A percentile compares a stretch with the other conserved stretches of the same genome.
These are phyloP conservation scores for Dactylellina drechsleri DNA, from an alignment of 2,329 filamentous ascomycete species.

Conservation along the genomic window DNA sequence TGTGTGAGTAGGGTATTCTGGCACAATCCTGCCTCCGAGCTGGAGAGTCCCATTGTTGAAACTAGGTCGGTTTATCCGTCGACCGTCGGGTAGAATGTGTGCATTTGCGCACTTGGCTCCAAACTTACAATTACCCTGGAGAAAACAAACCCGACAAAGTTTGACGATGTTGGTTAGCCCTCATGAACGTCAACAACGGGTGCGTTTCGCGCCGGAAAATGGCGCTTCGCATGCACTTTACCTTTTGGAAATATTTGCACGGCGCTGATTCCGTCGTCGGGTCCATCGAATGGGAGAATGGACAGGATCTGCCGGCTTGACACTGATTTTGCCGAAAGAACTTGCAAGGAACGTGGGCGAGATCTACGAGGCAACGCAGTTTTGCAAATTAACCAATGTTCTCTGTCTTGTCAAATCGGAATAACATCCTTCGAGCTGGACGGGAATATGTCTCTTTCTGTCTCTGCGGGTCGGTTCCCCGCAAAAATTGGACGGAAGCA, in stretches of 20 bases:
- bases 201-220: slow-evolving; percentile 21
- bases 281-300: slow-evolving; percentile 93
- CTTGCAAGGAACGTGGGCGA: slow-evolving; percentile 97
- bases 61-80: slow-evolving; percentile 81
- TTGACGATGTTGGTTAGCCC: slow-evolving; percentile 53
- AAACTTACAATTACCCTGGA: slow-evolving; percentile 97
- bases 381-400: slow-evolving; percentile 42
- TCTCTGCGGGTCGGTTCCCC: slow-evolving; percentile 18
- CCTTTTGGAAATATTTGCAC: slow-evolving; percentile 99
- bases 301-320: slow-evolving; percentile 94
- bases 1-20: slow-evolving; percentile 70
- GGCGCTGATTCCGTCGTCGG: slow-evolving; percentile 82
- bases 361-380: slow-evolving; percentile 70
- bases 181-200: slow-evolving; percentile 21
- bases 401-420: slow-evolving; percentile 27
- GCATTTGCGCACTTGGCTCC: slow-evolving; percentile 97
- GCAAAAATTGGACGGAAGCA: slow-evolving; percentile 5
- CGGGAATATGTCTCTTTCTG: not conserved
- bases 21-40: slow-evolving; percentile 75
- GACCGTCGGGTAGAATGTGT: slow-evolving; percentile 92
- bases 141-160: slow-evolving; percentile 29
- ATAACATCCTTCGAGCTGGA: slow-evolving; percentile 38
- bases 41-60: slow-evolving; percentile 67
- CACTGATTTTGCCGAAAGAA: slow-evolving; percentile 97
- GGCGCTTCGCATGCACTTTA: slow-evolving; percentile 63